phyloP scores from a whole-genome alignment of 768 basidiomycete species.

The Leccinum olivaceopallidum region DNA sequence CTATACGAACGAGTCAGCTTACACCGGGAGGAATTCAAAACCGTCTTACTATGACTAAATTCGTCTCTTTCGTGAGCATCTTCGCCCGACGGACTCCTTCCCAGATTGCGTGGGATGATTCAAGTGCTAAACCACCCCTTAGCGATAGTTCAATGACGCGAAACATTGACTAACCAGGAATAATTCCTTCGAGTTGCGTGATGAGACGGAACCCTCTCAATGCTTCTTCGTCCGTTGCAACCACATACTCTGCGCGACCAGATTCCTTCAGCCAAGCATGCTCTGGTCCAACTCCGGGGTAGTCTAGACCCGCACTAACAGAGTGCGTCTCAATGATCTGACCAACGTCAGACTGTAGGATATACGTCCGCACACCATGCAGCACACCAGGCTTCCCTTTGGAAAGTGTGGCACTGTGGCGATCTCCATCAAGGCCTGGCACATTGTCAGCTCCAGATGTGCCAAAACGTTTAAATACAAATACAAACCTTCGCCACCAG shows the following conservation, averaged over 20 bases:
- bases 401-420: constrained; percentile 91
- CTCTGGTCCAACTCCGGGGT: constrained; percentile 97
- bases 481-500: constrained; percentile 87
- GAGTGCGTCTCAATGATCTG: constrained; percentile 98
- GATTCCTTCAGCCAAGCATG: constrained; percentile 97
- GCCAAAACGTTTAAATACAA: constrained; percentile 9
- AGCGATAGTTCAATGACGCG: constrained; percentile 5
- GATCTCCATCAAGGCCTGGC: constrained; percentile 72
- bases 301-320: constrained; percentile 94
- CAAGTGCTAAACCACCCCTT: constrained; percentile 61
- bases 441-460: constrained; percentile 11
- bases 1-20: constrained; percentile 38
- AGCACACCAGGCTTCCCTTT: constrained; percentile 92
- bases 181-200: constrained; percentile 95
- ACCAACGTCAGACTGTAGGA: constrained; percentile 84
- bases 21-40: not conserved
- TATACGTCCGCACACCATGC: constrained; percentile 94
- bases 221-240: constrained; percentile 92
- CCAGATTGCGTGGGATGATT: constrained; percentile 97
- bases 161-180: constrained; percentile 64
- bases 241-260: constrained; percentile 89
- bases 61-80: constrained; percentile 77
- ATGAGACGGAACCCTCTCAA: constrained; percentile 88
- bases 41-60: constrained; percentile 84
- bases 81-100: constrained; percentile 84